Evolutionary conservation across 192 early-diverging fungal species (phyloP), one percentile per base, ranked within the genome.

Genomic region (Powellomyces hirtus): DNA sequence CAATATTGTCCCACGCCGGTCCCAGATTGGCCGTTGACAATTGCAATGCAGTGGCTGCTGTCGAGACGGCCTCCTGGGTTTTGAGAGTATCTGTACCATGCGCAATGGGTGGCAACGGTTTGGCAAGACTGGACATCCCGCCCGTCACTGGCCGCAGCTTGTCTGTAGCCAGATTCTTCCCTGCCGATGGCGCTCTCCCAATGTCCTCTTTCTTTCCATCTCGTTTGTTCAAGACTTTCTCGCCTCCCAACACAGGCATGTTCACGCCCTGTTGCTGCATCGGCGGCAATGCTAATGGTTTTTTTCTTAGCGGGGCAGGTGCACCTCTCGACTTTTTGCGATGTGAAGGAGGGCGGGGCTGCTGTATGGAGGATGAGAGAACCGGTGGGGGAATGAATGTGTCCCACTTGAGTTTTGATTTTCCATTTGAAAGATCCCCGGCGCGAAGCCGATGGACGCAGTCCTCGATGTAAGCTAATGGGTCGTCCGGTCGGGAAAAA

Each of bases 381-480:
- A 30, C 18, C 24, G 69, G 52, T n/a, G 56, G 50, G 4, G 79
- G 79, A 30, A 82, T 75, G 70, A 82, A 82, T 1, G 53, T 29
- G 64, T 81, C 80, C 80, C 80, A 81, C 38, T 70, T 59, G 18
- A 81, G 61, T 10, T 68, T 53, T 38, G 66, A 35, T 30, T 73
- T 75, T 20, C 31, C 71, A 20, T 35, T 18, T 1, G 59, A 70
- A 1, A 77, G 71, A 44, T 73, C 68, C 6, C 44, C 44, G n/a
- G 33, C 36, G 57, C 78, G 72, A 29, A 80, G 70, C 4, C 72
- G 59, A 16, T 74, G 56, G 30, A 84, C 59, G 62, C 83, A 84
- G 40, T 76, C 70, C 55, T 84, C 83, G 58, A 84, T 84, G 60
- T 72, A 84, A 2, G 64, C 66, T 3, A 84, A 72, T n/a, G 83